These are phyloP conservation scores for Phytophthora pinifolia DNA, from an alignment of 352 stramenopile genomes.

Conservation along the genomic window DNA sequence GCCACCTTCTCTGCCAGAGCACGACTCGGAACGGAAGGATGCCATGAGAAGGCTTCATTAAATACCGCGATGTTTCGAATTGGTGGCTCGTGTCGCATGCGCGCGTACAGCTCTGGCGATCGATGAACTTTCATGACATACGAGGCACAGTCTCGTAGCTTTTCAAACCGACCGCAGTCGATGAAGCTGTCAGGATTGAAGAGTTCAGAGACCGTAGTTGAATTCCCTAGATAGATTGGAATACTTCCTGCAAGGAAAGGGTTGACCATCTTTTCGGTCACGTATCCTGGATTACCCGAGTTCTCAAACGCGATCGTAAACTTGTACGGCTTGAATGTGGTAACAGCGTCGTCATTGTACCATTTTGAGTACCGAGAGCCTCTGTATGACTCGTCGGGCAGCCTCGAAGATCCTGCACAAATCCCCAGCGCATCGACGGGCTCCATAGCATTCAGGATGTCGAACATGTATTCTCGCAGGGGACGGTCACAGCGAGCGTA, in stretches of 20 bases:
- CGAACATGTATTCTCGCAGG: constrained; percentile 57
- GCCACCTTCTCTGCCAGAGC: constrained; percentile 3
- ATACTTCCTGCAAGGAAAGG: constrained; percentile 58
- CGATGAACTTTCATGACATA: constrained; percentile 43
- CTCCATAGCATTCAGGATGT: constrained; percentile 44
- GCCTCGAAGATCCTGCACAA: constrained; percentile 31
- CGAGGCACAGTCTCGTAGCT: constrained; percentile 35
- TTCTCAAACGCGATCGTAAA: constrained; percentile 82
- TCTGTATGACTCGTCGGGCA: constrained; percentile 1
- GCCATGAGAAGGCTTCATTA: constrained; percentile 42
- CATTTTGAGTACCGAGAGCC: constrained; percentile 16
- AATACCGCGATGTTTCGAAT: constrained; percentile 39
- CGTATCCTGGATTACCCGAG: constrained; percentile 38
- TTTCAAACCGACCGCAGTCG: constrained; percentile 45
- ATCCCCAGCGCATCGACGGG: constrained; percentile 46
- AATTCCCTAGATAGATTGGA: constrained; percentile 62
- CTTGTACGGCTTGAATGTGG: constrained; percentile 41
- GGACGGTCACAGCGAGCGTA: constrained; percentile 50
- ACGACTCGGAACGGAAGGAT: constrained; percentile 32
- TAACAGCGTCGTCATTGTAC: constrained; percentile 44
- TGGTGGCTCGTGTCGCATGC: constrained; percentile 30
- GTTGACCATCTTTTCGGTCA: constrained; percentile 70
- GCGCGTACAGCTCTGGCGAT: constrained; percentile 35
- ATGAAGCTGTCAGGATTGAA: constrained; percentile 62
- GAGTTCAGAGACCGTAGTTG: constrained; percentile 27